Evolutionary conservation across 306 rosid species (phyloP).

Genomic region (Cucumis cinereus): DNA sequence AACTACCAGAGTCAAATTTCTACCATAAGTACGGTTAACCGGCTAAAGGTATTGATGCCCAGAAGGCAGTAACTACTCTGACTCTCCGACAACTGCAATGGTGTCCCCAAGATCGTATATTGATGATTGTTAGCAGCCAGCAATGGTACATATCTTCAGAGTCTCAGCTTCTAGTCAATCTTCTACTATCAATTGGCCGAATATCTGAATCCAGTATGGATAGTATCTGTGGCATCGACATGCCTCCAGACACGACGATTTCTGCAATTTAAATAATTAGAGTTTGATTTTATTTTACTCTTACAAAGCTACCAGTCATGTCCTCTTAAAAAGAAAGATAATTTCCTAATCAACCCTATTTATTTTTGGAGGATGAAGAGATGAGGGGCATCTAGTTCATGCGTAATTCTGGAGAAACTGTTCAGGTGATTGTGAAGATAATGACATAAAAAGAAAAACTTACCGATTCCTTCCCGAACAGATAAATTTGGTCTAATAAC

Average conservation of each 20-base stretch:
- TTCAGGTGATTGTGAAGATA: neutral
- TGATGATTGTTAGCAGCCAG: constrained; percentile 11
- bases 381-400: neutral
- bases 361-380: neutral
- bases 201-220: constrained; percentile 41
- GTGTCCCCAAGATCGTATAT: constrained; percentile 9
- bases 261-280: constrained; percentile 34
- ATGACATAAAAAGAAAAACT: constrained; percentile 19
- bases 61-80: neutral
- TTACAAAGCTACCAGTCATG: neutral
- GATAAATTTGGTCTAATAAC: constrained; percentile 79
- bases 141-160: constrained; percentile 10
- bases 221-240: constrained; percentile 87
- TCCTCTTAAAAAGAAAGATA: neutral
- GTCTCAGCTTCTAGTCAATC: constrained; percentile 37
- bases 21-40: constrained; percentile 14
- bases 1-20: constrained; percentile 1
- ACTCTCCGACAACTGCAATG: constrained; percentile 16
- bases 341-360: neutral
- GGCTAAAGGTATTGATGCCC: constrained; percentile 4
- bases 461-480: constrained; percentile 89
- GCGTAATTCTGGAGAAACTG: neutral
- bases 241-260: constrained; percentile 89
- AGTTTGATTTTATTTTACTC: neutral
- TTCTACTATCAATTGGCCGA: constrained; percentile 35